phyloP scores from a whole-genome alignment of 164 flowering plant genomes.

The Stephania japonica region DNA sequence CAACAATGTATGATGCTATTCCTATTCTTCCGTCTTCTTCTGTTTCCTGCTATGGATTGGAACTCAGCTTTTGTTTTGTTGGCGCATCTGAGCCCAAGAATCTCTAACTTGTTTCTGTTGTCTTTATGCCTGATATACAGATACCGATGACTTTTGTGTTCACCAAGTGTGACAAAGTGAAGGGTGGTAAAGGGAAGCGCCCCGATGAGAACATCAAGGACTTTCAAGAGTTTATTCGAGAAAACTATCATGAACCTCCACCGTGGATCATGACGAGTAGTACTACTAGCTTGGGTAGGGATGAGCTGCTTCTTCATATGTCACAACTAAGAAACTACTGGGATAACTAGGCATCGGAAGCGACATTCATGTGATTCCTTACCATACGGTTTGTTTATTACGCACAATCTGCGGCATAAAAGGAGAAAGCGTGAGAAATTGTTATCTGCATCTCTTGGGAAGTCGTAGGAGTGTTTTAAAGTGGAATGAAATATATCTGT shows the following conservation, averaged over 20 bases:
- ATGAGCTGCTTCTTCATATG: constrained; percentile 86
- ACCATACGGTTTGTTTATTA: neutral
- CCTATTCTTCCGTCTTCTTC: constrained; percentile 1
- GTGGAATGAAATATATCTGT: too few relatives aligned
- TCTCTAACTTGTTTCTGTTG: constrained; percentile 1
- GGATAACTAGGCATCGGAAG: constrained; percentile 45
- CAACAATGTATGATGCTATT: constrained; percentile 48
- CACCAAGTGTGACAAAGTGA: constrained; percentile 89
- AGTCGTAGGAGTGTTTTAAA: too few relatives aligned
- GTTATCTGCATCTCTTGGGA: too few relatives aligned
- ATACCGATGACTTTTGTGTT: constrained; percentile 84
- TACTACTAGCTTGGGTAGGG: constrained; percentile 82
- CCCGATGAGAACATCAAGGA: constrained; percentile 52
- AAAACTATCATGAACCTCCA: constrained; percentile 41
- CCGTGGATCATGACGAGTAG: constrained; percentile 99
- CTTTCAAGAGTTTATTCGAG: constrained; percentile 37
- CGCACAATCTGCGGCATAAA: neutral
- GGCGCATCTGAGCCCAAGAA: neutral
- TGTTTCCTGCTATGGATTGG: neutral
- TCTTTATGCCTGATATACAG: constrained; percentile 32
- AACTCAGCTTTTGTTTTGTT: neutral
- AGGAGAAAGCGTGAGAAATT: neutral
- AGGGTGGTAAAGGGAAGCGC: constrained; percentile 53
- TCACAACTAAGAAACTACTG: constrained; percentile 93
- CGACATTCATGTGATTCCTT: neutral